Conservation (phyloP, 805 yeast species). For the Novakomyces olei region DNA sequence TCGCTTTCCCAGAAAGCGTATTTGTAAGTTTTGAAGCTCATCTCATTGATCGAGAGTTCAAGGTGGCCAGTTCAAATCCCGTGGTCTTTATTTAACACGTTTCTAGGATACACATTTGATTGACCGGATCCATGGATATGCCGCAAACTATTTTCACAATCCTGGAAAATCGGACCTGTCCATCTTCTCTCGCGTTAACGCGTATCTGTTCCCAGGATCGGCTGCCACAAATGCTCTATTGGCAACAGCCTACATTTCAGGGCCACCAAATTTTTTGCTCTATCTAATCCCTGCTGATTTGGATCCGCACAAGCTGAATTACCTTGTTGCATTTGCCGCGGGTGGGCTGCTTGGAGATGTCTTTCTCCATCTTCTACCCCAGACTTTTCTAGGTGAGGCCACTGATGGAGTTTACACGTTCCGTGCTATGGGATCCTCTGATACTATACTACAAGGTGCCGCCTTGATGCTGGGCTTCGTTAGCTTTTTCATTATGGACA, state of each 20-base stretch:
- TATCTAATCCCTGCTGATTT: constrained; percentile 15
- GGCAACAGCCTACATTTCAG: constrained; percentile 42
- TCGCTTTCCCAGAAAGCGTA: too few relatives aligned
- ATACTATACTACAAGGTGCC: constrained; percentile 28
- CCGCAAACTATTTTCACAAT: too few relatives aligned
- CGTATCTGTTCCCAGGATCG: constrained; percentile 9
- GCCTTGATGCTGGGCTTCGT: constrained; percentile 41
- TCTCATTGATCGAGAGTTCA: too few relatives aligned
- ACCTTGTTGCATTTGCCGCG: constrained; percentile 45
- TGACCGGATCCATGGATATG: too few relatives aligned
- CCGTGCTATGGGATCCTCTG: constrained; percentile 29
- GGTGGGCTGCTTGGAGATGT: constrained; percentile 62
- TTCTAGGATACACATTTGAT: too few relatives aligned
- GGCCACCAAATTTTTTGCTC: constrained; percentile 38
- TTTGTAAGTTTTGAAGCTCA: too few relatives aligned
- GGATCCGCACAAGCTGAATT: neutral
- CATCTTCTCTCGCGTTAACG: too few relatives aligned
- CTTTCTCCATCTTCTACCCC: constrained; percentile 50
- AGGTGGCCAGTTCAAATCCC: too few relatives aligned
- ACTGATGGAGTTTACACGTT: constrained; percentile 20
- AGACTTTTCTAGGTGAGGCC: constrained; percentile 34
- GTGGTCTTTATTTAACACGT: too few relatives aligned
- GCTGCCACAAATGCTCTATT: constrained; percentile 40
- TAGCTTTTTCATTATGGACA: constrained; percentile 40
- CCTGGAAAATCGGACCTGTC: too few relatives aligned